Base-by-base conservation (phyloP, 768 basidiomycete species). In the Serendipita sp. region DNA sequence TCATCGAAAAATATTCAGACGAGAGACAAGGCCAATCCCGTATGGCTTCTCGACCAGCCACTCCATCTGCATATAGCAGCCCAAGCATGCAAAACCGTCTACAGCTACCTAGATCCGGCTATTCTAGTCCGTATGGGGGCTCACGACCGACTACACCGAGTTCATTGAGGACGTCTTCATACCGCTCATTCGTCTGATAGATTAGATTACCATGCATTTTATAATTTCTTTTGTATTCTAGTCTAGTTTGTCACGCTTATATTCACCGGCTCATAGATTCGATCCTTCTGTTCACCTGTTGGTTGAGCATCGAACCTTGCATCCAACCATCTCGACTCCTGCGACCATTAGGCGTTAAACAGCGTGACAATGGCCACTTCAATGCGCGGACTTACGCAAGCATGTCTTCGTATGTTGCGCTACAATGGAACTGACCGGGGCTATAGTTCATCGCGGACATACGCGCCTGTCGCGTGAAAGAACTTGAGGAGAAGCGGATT, bases 401-500 rank as follows among this genome's bases (percentile, higher is more conserved):
- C 88, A 66, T 70, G 83, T n/a, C 46, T 23, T 41, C 15, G 11
- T 34, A n/a, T 23, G 58, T 67, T 38, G 35, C 8, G 8, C 36
- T 65, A 18, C 10, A 32, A 18, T 35, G 35, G 66, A 16, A 44
- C 47, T 35, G 32, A 18, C 23, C n/a, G 52, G 51, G 52, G 62
- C 63, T 64, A 2, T 67, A 96, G 93, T 96, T 98, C 81, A 99
- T 99, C 74, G 94, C 95, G 73, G 96, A 99, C 75, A 90, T 99
- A 71, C 88, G 96, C 65, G 93, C 96, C 60, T 95, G 95, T 60
- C 80, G 95, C 65, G 94, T 98, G 23, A 84, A 95, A 64, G 96
- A 99, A 74, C 77, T 98, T 63, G 96, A 99, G 73, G 95, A 98
- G 80, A 98, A 97, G 76, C 80, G 96, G 64, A 96, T 99, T 70